Conservation (phyloP, 257 asterid species). For the Plectranthus barbatus region DNA sequence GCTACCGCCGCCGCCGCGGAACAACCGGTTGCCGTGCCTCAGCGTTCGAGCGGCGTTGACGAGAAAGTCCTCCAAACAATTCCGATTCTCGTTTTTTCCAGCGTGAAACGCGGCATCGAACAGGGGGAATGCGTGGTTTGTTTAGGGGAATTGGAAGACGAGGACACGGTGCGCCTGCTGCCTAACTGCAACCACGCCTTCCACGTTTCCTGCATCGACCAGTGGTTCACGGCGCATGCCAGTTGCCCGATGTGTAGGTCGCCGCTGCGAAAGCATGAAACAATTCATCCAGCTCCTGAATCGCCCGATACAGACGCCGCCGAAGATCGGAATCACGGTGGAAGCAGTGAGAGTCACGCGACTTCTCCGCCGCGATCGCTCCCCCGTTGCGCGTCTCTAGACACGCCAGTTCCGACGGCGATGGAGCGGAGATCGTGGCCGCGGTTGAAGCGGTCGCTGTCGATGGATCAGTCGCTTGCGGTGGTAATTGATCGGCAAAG, state of each 20-base stretch:
- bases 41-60: conserved; percentile 32
- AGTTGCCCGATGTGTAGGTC: conserved; percentile 66
- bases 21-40: not conserved
- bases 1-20: not conserved
- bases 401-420: too few species aligned
- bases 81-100: conserved; percentile 33
- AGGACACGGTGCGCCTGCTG: conserved; percentile 46
- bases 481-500: conserved; percentile 6
- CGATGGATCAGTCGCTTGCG: conserved; percentile 32
- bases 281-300: not conserved
- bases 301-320: not conserved
- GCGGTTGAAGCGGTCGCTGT: conserved; percentile 46
- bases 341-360: not conserved
- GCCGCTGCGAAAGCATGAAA: conserved; percentile 11
- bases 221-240: conserved; percentile 45
- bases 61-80: conserved; percentile 27
- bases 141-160: conserved; percentile 44
- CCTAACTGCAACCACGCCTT: too few species aligned
- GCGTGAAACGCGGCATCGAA: conserved; percentile 9
- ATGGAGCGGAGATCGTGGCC: conserved; percentile 12
- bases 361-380: not conserved
- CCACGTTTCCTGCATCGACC: conserved; percentile 64
- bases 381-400: conserved; percentile 27
- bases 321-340: not conserved
- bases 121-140: conserved; percentile 58